These are phyloP conservation scores for Pichia terricola DNA, from an alignment of 1,139 yeast genomes.

Conservation along the genomic window DNA sequence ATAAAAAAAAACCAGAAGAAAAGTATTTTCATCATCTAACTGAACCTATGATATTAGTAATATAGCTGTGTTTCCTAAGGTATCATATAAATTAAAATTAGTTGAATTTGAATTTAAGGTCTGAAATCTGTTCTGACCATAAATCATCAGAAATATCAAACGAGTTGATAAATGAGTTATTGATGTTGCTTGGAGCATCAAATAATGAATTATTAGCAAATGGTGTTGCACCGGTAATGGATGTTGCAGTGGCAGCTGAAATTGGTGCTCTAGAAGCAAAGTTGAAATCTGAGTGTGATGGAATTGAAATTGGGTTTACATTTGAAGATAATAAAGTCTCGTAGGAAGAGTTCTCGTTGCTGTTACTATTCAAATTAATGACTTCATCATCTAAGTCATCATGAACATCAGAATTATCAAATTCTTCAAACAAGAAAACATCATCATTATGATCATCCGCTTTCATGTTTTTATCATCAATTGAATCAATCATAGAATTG, in stretches of 20 bases:
- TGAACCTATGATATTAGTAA: too few species aligned
- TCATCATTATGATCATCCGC: constrained; percentile 12
- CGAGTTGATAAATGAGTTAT: constrained; percentile 10
- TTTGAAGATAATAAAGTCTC: constrained; percentile 1
- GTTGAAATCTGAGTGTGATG: constrained; percentile 1
- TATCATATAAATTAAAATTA: neutral
- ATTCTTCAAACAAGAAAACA: constrained; percentile 24
- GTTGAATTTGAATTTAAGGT: constrained; percentile 7
- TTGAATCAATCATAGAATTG: constrained; percentile 9
- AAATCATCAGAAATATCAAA: constrained; percentile 7
- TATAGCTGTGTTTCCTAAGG: too few species aligned
- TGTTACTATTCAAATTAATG: neutral
- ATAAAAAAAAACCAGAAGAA: too few species aligned
- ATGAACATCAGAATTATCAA: neutral
- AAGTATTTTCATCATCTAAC: too few species aligned
- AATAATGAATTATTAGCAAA: constrained; percentile 8
- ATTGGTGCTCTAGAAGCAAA: neutral
- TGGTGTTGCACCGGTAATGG: constrained; percentile 4
- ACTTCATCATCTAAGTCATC: neutral
- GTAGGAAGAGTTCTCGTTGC: neutral
- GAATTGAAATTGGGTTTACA: constrained; percentile 13
- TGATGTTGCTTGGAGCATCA: constrained; percentile 4
- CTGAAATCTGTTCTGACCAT: constrained; percentile 6
- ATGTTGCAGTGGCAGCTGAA: neutral
- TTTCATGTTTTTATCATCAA: neutral